phyloP scores from a whole-genome alignment of 306 rosid species.

The Chamaecrista fasciculata region DNA sequence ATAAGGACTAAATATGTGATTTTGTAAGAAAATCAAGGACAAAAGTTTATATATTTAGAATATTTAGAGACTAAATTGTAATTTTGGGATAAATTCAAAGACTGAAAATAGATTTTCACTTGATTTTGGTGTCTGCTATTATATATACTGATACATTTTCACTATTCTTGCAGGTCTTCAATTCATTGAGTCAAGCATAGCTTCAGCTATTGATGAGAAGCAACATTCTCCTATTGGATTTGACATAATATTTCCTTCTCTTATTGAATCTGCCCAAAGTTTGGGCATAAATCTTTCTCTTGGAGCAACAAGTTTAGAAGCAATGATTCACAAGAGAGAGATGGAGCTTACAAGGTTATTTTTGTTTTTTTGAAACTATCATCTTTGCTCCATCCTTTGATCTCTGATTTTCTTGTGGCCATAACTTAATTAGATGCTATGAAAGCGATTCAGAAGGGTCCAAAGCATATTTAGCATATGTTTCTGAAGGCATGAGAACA shows the following conservation, averaged over 20 bases:
- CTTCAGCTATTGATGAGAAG: constrained; percentile 56
- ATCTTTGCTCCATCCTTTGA: no score
- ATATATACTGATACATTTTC: not conserved
- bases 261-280: constrained; percentile 52
- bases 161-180: constrained; percentile 52
- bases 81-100: no score
- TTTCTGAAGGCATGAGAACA: constrained; percentile 66
- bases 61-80: not conserved
- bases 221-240: constrained; percentile 72
- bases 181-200: constrained; percentile 59
- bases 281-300: constrained; percentile 53
- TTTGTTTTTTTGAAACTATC: no score
- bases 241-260: constrained; percentile 56
- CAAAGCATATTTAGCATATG: constrained; percentile 69
- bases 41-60: no score
- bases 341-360: constrained; percentile 64
- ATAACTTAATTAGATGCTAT: constrained; percentile 48
- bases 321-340: constrained; percentile 54
- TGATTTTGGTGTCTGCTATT: no score
- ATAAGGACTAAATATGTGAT: no score
- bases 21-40: no score
- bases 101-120: no score
- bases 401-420: no score
- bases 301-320: constrained; percentile 35
- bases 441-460: constrained; percentile 60